Evolutionary conservation across 305 asterid species (phyloP).

Genomic region (Petunia hybrid): DNA sequence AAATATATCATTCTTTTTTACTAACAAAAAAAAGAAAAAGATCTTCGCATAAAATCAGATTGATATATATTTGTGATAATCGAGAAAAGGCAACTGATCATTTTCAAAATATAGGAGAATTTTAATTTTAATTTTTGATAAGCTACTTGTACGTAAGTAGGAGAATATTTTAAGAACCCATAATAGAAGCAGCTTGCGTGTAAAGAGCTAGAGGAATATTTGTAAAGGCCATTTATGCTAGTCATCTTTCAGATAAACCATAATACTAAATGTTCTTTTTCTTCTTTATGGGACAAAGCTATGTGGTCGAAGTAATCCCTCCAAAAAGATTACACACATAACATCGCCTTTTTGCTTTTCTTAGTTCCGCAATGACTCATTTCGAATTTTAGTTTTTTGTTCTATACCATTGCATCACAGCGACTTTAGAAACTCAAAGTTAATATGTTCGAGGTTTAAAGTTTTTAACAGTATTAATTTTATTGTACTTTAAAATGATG

Average conservation of each 20-base stretch:
- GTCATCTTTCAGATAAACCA: slow-evolving; percentile 31
- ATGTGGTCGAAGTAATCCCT: slow-evolving; percentile 33
- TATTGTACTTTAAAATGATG: too few species aligned
- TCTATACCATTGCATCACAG: too few species aligned
- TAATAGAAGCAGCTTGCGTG: slow-evolving; percentile 39
- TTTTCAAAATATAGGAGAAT: slow-evolving; percentile 18
- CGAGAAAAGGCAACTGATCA: slow-evolving; percentile 29
- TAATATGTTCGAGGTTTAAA: too few species aligned
- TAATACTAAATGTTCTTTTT: slow-evolving; percentile 5
- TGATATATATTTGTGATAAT: neutral
- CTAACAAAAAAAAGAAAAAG: too few species aligned
- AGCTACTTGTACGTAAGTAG: neutral
- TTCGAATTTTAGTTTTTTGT: neutral
- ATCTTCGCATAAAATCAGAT: too few species aligned
- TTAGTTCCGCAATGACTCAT: neutral
- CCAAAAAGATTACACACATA: neutral
- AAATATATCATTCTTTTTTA: too few species aligned
- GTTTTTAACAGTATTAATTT: too few species aligned
- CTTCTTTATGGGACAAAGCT: slow-evolving; percentile 13
- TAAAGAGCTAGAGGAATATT: slow-evolving; percentile 40
- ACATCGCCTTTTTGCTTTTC: slow-evolving; percentile 17
- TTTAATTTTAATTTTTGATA: slow-evolving; percentile 11
- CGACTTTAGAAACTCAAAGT: too few species aligned
- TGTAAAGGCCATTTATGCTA: slow-evolving; percentile 31
- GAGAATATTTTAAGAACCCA: slow-evolving; percentile 10